Conservation (phyloP, 2,329 filamentous ascomycete species). For the Stachybotrys chlorohalonatus region DNA sequence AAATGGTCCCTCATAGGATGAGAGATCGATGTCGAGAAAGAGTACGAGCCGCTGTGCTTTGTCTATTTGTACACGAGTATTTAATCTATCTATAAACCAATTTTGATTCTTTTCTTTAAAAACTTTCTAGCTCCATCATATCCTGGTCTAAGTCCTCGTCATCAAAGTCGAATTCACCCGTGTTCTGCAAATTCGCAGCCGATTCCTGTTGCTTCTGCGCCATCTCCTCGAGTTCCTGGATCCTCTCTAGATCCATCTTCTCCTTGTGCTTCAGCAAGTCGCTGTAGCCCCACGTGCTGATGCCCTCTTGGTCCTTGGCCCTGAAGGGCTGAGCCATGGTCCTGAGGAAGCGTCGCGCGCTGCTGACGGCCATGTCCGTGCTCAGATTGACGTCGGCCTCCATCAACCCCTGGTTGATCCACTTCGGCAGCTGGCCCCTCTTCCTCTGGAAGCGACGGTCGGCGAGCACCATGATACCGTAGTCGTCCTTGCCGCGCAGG, state of each 20-base stretch:
- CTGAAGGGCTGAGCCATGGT: constrained; percentile 90
- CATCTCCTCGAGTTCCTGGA: constrained; percentile 48
- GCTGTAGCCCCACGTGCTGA: constrained; percentile 80
- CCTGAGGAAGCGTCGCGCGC: constrained; percentile 79
- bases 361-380: constrained; percentile 89
- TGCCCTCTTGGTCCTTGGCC: constrained; percentile 75
- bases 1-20: too few species aligned
- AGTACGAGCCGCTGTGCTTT: background rate
- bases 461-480: constrained; percentile 98
- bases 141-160: constrained; percentile 43
- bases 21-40: too few species aligned
- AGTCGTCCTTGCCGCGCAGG: constrained; percentile 92
- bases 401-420: constrained; percentile 83
- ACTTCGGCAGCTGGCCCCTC: constrained; percentile 81
- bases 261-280: constrained; percentile 73
- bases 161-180: constrained; percentile 41
- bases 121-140: constrained; percentile 43
- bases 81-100: background rate
- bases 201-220: constrained; percentile 14
- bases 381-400: constrained; percentile 84
- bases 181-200: constrained; percentile 5
- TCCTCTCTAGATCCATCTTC: constrained; percentile 61
- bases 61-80: background rate
- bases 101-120: constrained; percentile 8
- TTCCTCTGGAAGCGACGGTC: constrained; percentile 93